phyloP scores from a whole-genome alignment of 2,329 filamentous ascomycete genomes.

The Celoporthe dispersa region DNA sequence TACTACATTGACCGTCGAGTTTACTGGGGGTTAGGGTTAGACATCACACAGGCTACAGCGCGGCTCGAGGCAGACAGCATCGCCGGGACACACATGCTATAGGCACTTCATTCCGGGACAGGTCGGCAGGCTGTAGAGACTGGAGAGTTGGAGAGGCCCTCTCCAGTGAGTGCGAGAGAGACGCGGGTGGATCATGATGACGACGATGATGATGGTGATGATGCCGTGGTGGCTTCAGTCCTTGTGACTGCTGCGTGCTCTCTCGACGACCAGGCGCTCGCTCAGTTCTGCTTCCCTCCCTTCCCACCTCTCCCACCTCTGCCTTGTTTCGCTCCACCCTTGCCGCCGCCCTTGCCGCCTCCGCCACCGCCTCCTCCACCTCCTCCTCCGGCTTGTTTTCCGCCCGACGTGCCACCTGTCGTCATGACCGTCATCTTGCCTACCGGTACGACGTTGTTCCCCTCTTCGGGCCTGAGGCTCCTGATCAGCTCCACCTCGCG shows the following conservation, averaged over 20 bases:
- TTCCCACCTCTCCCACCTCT: slow-evolving; percentile 2
- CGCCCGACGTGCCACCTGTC: slow-evolving; percentile 56
- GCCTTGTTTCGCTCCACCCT: slow-evolving; percentile 36
- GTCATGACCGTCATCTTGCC: slow-evolving; percentile 81
- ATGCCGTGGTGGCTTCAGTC: neutral
- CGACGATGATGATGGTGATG: no score
- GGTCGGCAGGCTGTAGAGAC: no score
- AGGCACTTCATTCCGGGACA: no score
- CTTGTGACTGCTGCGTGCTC: neutral
- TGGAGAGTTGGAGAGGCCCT: no score
- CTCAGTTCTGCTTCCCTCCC: slow-evolving; percentile 45
- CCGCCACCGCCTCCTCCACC: slow-evolving; percentile 42
- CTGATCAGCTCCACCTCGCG: slow-evolving; percentile 84
- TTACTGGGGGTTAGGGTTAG: no score
- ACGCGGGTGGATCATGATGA: neutral
- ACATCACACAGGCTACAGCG: no score
- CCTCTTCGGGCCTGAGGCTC: slow-evolving; percentile 79
- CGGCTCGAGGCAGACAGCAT: no score
- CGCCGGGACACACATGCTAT: no score
- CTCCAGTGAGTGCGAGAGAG: no score
- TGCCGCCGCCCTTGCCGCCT: slow-evolving; percentile 43
- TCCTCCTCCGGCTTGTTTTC: slow-evolving; percentile 47
- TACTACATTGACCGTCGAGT: no score
- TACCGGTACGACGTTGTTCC: slow-evolving; percentile 80
- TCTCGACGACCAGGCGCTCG: neutral